Evolutionary conservation across 345 rosid genomes (phyloP).

Genomic region (Sonneratia caseolaris): DNA sequence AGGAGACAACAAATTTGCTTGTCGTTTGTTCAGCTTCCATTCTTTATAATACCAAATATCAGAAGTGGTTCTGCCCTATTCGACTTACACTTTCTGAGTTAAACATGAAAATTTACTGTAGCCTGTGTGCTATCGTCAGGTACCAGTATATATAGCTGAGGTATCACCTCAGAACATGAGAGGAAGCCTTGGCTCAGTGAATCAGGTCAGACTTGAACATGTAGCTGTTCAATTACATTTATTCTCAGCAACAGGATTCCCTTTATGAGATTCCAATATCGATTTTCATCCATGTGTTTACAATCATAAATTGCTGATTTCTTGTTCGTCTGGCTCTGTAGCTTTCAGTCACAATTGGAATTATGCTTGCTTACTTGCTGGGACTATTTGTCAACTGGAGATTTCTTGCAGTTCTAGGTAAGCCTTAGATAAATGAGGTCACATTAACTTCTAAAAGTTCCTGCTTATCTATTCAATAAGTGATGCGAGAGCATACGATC

Average conservation of each 20-base stretch:
- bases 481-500: neutral
- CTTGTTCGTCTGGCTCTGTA: conserved; percentile 14
- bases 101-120: neutral
- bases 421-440: conserved; percentile 1
- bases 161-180: conserved; percentile 70
- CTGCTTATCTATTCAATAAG: neutral
- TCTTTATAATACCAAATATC: neutral
- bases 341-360: conserved; percentile 64
- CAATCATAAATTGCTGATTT: neutral
- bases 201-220: conserved; percentile 37
- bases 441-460: neutral
- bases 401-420: conserved; percentile 59
- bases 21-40: neutral
- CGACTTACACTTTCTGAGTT: neutral
- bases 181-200: conserved; percentile 64
- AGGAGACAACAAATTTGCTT: neutral
- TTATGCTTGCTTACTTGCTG: conserved; percentile 55
- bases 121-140: conserved; percentile 26
- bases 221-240: neutral
- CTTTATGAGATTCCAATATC: neutral
- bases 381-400: conserved; percentile 60
- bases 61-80: neutral
- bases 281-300: neutral
- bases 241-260: neutral
- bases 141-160: conserved; percentile 56